Percentiles rank a stretch among this genome's conserved stretches.
These are phyloP conservation scores for Ophiostoma sp. DNA, from an alignment of 2,329 filamentous ascomycete genomes.

Conservation along the genomic window DNA sequence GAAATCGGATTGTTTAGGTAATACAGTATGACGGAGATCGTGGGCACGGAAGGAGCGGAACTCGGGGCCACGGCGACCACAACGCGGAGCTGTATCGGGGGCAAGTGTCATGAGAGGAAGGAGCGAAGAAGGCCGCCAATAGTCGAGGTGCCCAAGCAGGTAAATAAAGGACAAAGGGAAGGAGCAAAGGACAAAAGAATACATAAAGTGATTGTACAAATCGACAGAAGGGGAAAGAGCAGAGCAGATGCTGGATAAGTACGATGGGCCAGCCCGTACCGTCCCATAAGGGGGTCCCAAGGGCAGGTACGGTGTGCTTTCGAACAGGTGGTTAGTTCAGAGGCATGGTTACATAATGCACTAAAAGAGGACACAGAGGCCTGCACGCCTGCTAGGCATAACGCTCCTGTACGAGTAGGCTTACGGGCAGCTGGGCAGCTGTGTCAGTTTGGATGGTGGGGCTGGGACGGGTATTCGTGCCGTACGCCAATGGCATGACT, in stretches of 20 bases:
- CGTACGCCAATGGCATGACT: background rate
- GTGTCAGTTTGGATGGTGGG: background rate
- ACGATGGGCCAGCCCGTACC: background rate
- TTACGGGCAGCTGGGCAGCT: too few species aligned
- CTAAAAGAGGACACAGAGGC: background rate
- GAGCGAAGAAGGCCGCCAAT: background rate
- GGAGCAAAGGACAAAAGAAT: background rate
- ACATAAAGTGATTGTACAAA: too few species aligned
- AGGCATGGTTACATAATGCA: background rate
- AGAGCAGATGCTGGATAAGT: background rate
- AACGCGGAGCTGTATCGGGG: constrained; percentile 12
- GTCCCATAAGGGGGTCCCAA: background rate
- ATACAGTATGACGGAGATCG: constrained; percentile 15
- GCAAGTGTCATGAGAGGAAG: background rate
- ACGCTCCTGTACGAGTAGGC: background rate
- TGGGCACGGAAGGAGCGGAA: constrained; percentile 21
- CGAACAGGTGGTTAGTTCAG: constrained; percentile 21
- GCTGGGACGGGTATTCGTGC: background rate
- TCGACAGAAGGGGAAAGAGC: background rate
- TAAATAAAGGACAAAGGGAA: constrained; percentile 1
- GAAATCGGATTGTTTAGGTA: constrained; percentile 1
- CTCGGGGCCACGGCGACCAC: constrained; percentile 11
- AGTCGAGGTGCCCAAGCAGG: background rate
- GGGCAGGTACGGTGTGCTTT: constrained; percentile 17
- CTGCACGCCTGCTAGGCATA: background rate